Conservation (phyloP, 2,329 filamentous ascomycete genomes). For the Blumeriella jaapii region DNA sequence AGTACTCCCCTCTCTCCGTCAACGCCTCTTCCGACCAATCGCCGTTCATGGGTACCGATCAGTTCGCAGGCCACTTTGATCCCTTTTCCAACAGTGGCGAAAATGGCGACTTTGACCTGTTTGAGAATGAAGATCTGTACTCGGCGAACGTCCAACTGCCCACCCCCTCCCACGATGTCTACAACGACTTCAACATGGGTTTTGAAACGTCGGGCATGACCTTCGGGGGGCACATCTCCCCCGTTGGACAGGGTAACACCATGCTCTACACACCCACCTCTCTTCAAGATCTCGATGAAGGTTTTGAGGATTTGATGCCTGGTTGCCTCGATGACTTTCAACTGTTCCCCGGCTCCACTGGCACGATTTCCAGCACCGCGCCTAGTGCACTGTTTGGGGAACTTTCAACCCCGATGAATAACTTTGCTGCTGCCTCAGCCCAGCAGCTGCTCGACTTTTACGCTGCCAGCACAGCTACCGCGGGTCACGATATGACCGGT, state of each 20-base stretch:
- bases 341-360: conserved; percentile 22
- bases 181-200: conserved; percentile 29
- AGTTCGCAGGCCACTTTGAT: conserved; percentile 44
- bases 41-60: conserved; percentile 31
- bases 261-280: conserved; percentile 60
- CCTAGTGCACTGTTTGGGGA: conserved; percentile 23
- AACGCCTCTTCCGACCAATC: conserved; percentile 20
- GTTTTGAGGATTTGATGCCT: conserved; percentile 22
- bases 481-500: conserved; percentile 5
- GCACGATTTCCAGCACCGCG: conserved; percentile 16
- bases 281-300: conserved; percentile 49
- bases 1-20: conserved; percentile 24
- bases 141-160: conserved; percentile 43
- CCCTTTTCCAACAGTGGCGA: conserved; percentile 35
- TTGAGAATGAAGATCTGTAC: conserved; percentile 49
- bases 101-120: conserved; percentile 43
- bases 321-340: conserved; percentile 22
- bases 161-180: conserved; percentile 34
- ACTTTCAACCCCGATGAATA: conserved; percentile 15
- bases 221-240: conserved; percentile 49
- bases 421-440: conserved; percentile 16
- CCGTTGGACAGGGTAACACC: conserved; percentile 53
- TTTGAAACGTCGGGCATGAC: conserved; percentile 25
- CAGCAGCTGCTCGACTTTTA: conserved; percentile 24
- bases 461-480: conserved; percentile 18